Percentiles rank a stretch among this genome's conserved stretches.
Conservation (phyloP, 2,329 filamentous ascomycete species). For the Eutypa lata region DNA sequence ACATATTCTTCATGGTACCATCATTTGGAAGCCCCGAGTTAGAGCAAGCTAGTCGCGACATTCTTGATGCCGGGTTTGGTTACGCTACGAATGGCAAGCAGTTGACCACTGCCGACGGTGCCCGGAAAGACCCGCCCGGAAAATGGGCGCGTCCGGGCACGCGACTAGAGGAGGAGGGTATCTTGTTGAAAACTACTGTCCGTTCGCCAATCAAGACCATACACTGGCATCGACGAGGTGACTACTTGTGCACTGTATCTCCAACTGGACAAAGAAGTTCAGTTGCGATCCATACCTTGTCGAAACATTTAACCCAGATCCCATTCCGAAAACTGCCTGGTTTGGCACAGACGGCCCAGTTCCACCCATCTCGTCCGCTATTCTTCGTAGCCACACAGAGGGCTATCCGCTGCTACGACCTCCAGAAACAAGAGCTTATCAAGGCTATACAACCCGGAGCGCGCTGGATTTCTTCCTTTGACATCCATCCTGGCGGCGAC, state of each 20-base stretch:
- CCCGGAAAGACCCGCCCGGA: constrained; percentile 71
- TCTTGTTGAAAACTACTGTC: constrained; percentile 77
- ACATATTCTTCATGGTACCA: constrained; percentile 80
- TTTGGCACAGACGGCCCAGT: constrained; percentile 81
- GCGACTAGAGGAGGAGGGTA: constrained; percentile 71
- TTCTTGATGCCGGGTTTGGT: constrained; percentile 88
- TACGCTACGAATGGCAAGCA: constrained; percentile 72
- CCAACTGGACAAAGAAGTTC: constrained; percentile 74
- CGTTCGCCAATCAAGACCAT: constrained; percentile 80
- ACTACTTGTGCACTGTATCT: constrained; percentile 91
- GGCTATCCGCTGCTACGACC: constrained; percentile 88
- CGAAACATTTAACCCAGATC: constrained; percentile 90
- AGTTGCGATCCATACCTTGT: constrained; percentile 91
- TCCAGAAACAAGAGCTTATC: constrained; percentile 85
- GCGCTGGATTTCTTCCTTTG: constrained; percentile 88
- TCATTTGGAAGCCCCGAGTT: constrained; percentile 68
- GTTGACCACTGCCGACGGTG: constrained; percentile 48
- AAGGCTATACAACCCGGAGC: constrained; percentile 93
- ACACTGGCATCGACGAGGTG: constrained; percentile 89
- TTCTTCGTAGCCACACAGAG: constrained; percentile 97
- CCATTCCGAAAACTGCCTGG: constrained; percentile 80
- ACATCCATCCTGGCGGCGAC: constrained; percentile 88
- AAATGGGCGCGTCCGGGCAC: constrained; percentile 80
- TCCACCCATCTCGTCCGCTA: constrained; percentile 88
- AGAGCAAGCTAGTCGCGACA: constrained; percentile 69